A percentile compares a stretch with the other conserved stretches of the same genome.
Conservation (phyloP, 2,329 filamentous ascomycete genomes). For the Penicillium fuscoglaucum region DNA sequence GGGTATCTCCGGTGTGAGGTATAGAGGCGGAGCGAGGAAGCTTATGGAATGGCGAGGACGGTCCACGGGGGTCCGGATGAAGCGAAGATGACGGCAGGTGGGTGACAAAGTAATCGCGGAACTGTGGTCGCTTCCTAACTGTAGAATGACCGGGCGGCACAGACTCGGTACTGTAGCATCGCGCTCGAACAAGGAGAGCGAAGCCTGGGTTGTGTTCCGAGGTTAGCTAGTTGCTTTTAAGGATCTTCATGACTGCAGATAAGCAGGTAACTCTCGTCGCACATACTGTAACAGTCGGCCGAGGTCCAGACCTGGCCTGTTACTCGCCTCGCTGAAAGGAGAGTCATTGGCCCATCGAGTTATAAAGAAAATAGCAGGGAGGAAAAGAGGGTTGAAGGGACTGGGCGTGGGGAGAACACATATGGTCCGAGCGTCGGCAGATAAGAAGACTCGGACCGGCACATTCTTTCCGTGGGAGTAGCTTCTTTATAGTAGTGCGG, state of each 20-base stretch:
- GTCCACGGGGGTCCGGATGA: constrained; percentile 75
- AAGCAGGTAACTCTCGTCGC: constrained; percentile 9
- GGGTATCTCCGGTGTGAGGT: constrained; percentile 63
- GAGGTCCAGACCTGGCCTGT: constrained; percentile 43
- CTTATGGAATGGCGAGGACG: constrained; percentile 72
- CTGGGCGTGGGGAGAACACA: constrained; percentile 16
- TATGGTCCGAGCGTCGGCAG: constrained; percentile 28
- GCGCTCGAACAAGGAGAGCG: constrained; percentile 32
- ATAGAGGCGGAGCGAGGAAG: constrained; percentile 81
- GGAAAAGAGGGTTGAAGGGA: constrained; percentile 14
- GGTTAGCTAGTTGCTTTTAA: constrained; percentile 9
- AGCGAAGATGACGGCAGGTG: constrained; percentile 91
- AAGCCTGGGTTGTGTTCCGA: constrained; percentile 32
- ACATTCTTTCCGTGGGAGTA: constrained; percentile 14
- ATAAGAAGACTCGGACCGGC: constrained; percentile 24
- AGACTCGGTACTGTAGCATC: constrained; percentile 28
- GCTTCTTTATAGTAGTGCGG: not conserved
- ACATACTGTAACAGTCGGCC: constrained; percentile 41
- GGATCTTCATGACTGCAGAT: constrained; percentile 19
- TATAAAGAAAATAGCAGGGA: constrained; percentile 21
- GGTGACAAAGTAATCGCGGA: constrained; percentile 97
- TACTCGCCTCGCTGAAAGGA: constrained; percentile 40
- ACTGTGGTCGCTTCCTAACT: constrained; percentile 52
- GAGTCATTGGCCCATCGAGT: constrained; percentile 40
- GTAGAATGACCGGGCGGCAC: constrained; percentile 11